Evolutionary conservation across 2,329 filamentous ascomycete genomes (phyloP).

Genomic region (Calonectria henricotiae): DNA sequence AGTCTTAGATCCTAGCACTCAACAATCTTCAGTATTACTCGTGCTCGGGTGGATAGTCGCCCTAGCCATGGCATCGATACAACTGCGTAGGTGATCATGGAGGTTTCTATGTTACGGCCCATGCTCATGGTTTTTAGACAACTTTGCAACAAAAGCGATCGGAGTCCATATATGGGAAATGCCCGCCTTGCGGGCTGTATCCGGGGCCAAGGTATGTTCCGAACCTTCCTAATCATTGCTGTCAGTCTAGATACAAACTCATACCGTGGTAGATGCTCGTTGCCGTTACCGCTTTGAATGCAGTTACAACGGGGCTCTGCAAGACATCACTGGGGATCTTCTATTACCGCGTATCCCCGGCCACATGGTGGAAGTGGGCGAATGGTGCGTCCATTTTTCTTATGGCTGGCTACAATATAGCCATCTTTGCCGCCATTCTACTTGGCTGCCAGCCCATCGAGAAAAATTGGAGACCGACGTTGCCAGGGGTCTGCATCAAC

Average conservation of each 20-base stretch:
- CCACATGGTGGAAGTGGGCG: constrained; percentile 5
- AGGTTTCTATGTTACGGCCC: no score
- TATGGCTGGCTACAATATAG: not conserved
- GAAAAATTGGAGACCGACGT: constrained; percentile 48
- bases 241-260: constrained; percentile 32
- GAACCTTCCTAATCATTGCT: not conserved
- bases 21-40: constrained; percentile 24
- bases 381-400: not conserved
- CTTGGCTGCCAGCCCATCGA: constrained; percentile 37
- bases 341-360: not conserved
- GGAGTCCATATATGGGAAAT: constrained; percentile 43
- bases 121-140: constrained; percentile 10
- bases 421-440: constrained; percentile 56
- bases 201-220: constrained; percentile 16
- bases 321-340: constrained; percentile 7
- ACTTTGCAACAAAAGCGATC: constrained; percentile 37
- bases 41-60: not conserved
- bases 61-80: not conserved
- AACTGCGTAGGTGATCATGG: constrained; percentile 11
- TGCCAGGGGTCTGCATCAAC: constrained; percentile 60
- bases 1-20: not conserved
- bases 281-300: constrained; percentile 53
- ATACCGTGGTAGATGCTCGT: constrained; percentile 47
- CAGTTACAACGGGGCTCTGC: constrained; percentile 41
- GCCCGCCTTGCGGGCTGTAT: constrained; percentile 35